Evolutionary conservation across 1,284 basidiomycete species (phyloP), one percentile per base, ranked within the genome.

Genomic region (Apiotrichum montevideense): DNA sequence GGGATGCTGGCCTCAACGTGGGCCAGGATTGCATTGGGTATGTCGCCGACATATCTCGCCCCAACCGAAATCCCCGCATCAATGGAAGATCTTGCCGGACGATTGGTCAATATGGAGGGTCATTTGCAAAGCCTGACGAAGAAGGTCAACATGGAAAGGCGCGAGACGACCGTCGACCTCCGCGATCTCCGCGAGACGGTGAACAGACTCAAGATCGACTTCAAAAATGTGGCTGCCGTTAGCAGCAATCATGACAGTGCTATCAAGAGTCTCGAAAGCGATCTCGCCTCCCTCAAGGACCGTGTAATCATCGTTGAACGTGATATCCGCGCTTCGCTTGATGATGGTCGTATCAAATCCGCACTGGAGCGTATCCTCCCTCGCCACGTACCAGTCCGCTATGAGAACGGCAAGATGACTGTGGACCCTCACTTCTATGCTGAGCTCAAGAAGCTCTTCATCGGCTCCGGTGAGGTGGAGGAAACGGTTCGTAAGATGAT

Each of bases 281-380:
- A 71, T 9, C 52, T 71, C 5, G 32, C 56, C n/a, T 46, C 57
- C 2, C 55, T 71, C 32, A 56, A 64, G 51, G 72, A 76, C 4
- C 84, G 86, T 50, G 79, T 81, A 0, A 86, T 85, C 67, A 75
- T 74, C 35, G 67, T 89, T 6, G 87, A 90, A 69, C 80, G 82
- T n/a, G 83, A 82, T 6, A 81, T 77, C 10, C 57, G 59, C n/a
- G 54, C 57, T 6, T 72, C 71, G 0, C 47, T 73, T 29, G 66
- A 75, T 41, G 70, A 70, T 29, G 73, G 73, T 15, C 55, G 64
- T 29, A 57, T 79, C 34, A 68, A 68, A 15, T 61, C 66, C 4
- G 72, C 71, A 1, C 66, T 80, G 42, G 76, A 77, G 44, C 55
- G 65, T 39, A 68, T 77, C n/a, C 65, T 79, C 35, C 79, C 80